These are phyloP conservation scores for Davidsoniella neocaledoniae DNA, from an alignment of 2,329 filamentous ascomycete genomes.

Conservation along the genomic window DNA sequence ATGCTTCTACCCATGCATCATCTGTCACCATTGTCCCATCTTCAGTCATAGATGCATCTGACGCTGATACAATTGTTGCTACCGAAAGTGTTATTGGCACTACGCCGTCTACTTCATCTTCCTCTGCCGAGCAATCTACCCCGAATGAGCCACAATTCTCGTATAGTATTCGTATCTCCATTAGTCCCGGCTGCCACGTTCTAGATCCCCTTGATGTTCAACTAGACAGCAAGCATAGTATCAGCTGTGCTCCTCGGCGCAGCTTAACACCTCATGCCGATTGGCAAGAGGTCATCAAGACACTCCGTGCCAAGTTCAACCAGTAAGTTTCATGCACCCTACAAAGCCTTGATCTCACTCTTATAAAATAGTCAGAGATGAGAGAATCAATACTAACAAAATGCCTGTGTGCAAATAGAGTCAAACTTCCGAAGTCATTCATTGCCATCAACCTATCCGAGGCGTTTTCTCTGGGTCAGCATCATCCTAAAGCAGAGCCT, in stretches of 20 bases:
- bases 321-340: slow-evolving; percentile 41
- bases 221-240: slow-evolving; percentile 89
- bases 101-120: neutral
- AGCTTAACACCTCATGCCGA: slow-evolving; percentile 82
- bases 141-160: slow-evolving; percentile 48
- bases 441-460: slow-evolving; percentile 47
- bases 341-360: slow-evolving; percentile 11
- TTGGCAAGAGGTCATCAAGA: slow-evolving; percentile 96
- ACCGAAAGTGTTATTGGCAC: neutral
- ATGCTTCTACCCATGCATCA: neutral
- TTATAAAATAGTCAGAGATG: neutral
- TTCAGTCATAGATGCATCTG: neutral
- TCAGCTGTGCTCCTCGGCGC: slow-evolving; percentile 78
- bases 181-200: slow-evolving; percentile 89
- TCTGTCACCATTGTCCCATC: neutral
- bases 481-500: slow-evolving; percentile 28
- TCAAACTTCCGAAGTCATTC: slow-evolving; percentile 50
- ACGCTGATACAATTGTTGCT: neutral
- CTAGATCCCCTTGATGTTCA: slow-evolving; percentile 94
- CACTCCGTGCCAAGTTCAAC: slow-evolving; percentile 83
- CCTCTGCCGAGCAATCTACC: neutral
- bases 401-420: slow-evolving; percentile 24
- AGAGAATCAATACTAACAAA: slow-evolving; percentile 6
- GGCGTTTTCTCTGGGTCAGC: slow-evolving; percentile 41
- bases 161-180: slow-evolving; percentile 91